These are phyloP conservation scores for Wickerhamiella sorbophila DNA, from an alignment of 805 yeast species.

Conservation along the genomic window DNA sequence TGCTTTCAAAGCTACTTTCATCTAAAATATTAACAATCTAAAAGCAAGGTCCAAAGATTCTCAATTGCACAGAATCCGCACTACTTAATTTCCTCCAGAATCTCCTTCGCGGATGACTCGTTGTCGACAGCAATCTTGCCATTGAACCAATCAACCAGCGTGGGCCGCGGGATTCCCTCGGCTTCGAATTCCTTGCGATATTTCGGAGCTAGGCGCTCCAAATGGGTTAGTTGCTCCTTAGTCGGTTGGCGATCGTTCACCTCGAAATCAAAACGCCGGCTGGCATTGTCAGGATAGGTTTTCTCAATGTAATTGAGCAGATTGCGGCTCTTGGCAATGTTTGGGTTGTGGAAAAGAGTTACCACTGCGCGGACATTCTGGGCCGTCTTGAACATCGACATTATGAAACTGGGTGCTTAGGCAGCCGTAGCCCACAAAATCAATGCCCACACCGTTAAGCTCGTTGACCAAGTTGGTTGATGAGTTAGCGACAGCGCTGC, in stretches of 20 bases:
- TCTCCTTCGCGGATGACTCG: constrained; percentile 30
- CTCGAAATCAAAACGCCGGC: constrained; percentile 20
- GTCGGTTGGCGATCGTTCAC: constrained; percentile 23
- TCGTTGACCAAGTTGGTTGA: constrained; percentile 19
- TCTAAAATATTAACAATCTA: no score
- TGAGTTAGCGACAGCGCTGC: constrained; percentile 18
- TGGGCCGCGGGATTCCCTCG: constrained; percentile 28
- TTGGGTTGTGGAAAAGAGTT: constrained; percentile 24
- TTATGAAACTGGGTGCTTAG: constrained; percentile 1
- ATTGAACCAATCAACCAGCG: constrained; percentile 51
- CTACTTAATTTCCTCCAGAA: constrained; percentile 24
- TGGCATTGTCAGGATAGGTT: constrained; percentile 13
- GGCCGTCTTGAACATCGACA: constrained; percentile 20
- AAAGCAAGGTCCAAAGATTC: no score
- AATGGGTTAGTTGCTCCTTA: constrained; percentile 17
- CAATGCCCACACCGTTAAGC: not conserved
- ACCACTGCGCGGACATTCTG: constrained; percentile 20
- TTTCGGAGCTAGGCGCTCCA: constrained; percentile 11
- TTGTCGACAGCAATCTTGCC: constrained; percentile 38
- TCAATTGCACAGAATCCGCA: not conserved
- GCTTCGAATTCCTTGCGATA: constrained; percentile 11
- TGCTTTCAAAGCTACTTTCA: no score
- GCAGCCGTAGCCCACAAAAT: not conserved
- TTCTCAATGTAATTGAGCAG: constrained; percentile 13
- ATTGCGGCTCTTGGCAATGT: constrained; percentile 12